Base-by-base conservation (phyloP, 1,284 basidiomycete species). In the Ganoderma meredithae region DNA sequence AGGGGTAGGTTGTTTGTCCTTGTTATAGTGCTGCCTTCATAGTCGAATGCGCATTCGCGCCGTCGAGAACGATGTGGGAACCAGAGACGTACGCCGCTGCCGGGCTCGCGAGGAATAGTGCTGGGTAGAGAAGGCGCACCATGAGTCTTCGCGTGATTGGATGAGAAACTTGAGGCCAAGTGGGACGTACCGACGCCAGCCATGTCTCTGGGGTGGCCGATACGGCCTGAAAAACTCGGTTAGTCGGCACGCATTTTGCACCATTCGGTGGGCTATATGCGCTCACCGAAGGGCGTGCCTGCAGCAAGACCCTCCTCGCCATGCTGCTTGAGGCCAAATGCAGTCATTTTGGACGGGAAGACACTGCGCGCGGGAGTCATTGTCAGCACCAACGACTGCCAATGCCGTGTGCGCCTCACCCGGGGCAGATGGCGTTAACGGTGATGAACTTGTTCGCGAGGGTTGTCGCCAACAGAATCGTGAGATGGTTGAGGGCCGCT, bases 261-360 rank as follows among this genome's bases (percentile, higher is more conserved):
- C 2, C 1, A 19, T 25, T 17, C 22, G 9, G 10, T 55, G 2
- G 25, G 25, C 22, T 19, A 44, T 15, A 39, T 17, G 33, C 25
- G 72, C 79, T n/a, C 75, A 88, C 91, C 90, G 74, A 86, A 88
- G 7, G 91, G 92, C 72, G 92, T 89, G 8, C 76, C 76, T 0
- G 79, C 75, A 31, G 80, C 82, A 69, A 94, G 85, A 2, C 72
- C 79, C n/a, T 87, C 84, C 60, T 86, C 86, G 5, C 89, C 88
- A 15, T 81, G 80, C 40, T 81, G 84, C 74, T 89, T 86, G 74
- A 95, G 83, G 4, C 90, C 93, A 65, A 85, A 95, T 0, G 91
- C 87, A 0, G 95, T 96, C 95, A 97, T 96, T 79, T 91, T 93
- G 64, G 91, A 93, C 0, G 93, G 93, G 82, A 95, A 96, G 19